These are phyloP conservation scores for Groenewaldozyma auringiensis DNA, from an alignment of 1,139 yeast species.

Conservation along the genomic window DNA sequence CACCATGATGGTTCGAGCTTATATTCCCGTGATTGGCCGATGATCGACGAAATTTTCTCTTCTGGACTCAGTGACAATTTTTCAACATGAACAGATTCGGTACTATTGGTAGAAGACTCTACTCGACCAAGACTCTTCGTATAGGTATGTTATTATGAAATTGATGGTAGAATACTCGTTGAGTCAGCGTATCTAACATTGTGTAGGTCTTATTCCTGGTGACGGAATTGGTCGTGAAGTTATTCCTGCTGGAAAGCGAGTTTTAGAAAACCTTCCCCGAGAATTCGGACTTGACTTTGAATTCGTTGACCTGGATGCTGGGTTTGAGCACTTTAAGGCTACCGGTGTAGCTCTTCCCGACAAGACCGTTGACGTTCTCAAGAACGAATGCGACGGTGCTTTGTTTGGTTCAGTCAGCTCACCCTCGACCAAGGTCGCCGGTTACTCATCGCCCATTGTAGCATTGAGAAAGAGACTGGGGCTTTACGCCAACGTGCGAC, in stretches of 20 bases:
- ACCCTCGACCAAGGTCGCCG: conserved; percentile 87
- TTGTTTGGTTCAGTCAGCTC: conserved; percentile 94
- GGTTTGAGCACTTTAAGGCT: conserved; percentile 83
- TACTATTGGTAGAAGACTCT: conserved; percentile 12
- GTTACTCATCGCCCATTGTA: conserved; percentile 96
- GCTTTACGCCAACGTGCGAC: conserved; percentile 92
- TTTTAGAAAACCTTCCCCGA: conserved; percentile 73
- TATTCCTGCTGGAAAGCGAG: conserved; percentile 85
- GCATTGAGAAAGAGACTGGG: conserved; percentile 94
- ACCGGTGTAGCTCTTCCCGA: conserved; percentile 96
- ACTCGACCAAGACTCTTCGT: conserved; percentile 24
- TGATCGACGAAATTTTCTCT: too few species aligned
- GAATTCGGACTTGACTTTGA: conserved; percentile 72
- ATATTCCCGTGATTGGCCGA: too few species aligned
- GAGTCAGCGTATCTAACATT: conserved; percentile 2
- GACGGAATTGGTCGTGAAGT: conserved; percentile 98
- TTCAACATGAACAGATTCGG: background rate
- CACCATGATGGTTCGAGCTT: too few species aligned
- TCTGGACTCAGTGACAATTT: background rate
- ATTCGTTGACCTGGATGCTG: conserved; percentile 84
- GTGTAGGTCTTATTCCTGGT: conserved; percentile 84
- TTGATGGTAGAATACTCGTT: too few species aligned
- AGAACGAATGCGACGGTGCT: conserved; percentile 89
- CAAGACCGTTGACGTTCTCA: conserved; percentile 73
- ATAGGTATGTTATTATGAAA: conserved; percentile 20